Base-by-base conservation (phyloP, 2,329 filamentous ascomycete genomes). In the Epichloe baconii region DNA sequence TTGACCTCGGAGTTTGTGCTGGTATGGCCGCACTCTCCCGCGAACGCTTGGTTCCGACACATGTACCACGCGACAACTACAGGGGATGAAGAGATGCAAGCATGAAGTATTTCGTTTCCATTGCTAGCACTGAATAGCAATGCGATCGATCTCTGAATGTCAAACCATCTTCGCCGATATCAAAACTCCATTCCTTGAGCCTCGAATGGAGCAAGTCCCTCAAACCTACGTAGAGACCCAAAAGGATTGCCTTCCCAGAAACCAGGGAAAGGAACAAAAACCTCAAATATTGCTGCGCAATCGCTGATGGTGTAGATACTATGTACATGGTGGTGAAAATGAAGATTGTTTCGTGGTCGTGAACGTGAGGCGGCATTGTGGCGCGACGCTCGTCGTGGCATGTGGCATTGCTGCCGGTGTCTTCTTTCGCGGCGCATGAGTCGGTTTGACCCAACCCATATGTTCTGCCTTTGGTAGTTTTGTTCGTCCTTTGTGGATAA, bases 351-450 rank as follows among this genome's bases (percentile, higher is more conserved):
- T 34, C 42, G 5, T 19, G 19, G 42, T 37, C 50, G 15, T 43
- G 37, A 44, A 35, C 26, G 19, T 15, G 42, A 46, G 47, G 21
- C 35, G 3, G 8, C 17, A 2, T 5, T 40, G 40, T 7, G 41
- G 48, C 48, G 6, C 23, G 19, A 21, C 41, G n/a, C 48, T 44
- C 41, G 40, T 44, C 41, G n/a, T 38, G 23, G 19, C 21, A 34
- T n/a, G 7, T n/a, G 35, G 37, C 51, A 50, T 53, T 50, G 47
- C 47, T 50, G 47, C 38, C 50, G 4, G 5, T 50, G 42, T 23
- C 19, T 42, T 7, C 36, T 37, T 19, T n/a, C 23, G 4, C 12
- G 15, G 23, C 23, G 17, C 15, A 26, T 7, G 41, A 19, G 41
- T 17, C 8, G 8, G 6, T 3, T 21, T 43, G n/a, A 21, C 41